Conservation (phyloP, 2,329 filamentous ascomycete genomes). For the Graphium sp. region DNA sequence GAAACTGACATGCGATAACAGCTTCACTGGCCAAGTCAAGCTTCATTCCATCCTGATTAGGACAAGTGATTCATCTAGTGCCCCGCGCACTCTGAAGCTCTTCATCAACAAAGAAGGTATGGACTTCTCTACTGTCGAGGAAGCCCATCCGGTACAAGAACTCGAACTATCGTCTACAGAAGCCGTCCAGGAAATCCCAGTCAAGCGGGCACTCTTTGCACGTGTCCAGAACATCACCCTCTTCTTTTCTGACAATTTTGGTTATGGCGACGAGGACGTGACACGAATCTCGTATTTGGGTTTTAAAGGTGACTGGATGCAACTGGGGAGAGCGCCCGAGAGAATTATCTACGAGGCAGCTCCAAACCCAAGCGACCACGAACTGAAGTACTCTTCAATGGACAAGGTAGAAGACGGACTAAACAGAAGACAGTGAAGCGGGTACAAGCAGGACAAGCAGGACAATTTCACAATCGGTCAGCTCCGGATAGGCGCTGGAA, state of each 20-base stretch:
- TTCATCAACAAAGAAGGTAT: constrained; percentile 77
- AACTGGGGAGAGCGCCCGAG: constrained; percentile 51
- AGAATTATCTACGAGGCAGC: constrained; percentile 89
- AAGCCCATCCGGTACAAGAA: constrained; percentile 54
- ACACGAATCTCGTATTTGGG: constrained; percentile 70
- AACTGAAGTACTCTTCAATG: constrained; percentile 45
- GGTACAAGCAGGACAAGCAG: too few species aligned
- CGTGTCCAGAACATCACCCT: constrained; percentile 67
- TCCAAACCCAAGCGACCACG: constrained; percentile 80
- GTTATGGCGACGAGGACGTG: constrained; percentile 61
- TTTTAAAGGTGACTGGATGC: constrained; percentile 91
- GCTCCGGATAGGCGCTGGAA: too few species aligned
- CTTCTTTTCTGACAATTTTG: constrained; percentile 88
- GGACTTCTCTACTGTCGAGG: constrained; percentile 64
- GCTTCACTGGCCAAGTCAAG: constrained; percentile 87
- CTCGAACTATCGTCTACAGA: constrained; percentile 63
- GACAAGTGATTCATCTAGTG: constrained; percentile 50
- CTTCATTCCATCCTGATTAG: constrained; percentile 80
- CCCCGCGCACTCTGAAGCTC: constrained; percentile 71
- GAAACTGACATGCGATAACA: constrained; percentile 15
- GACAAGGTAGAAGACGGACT: too few species aligned
- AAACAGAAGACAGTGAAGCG: too few species aligned
- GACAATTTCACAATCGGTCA: too few species aligned
- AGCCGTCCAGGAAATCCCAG: constrained; percentile 73
- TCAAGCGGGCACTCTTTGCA: constrained; percentile 79